Base-by-base conservation (phyloP, 352 stramenopile genomes). In the Phytophthora sansomeana region DNA sequence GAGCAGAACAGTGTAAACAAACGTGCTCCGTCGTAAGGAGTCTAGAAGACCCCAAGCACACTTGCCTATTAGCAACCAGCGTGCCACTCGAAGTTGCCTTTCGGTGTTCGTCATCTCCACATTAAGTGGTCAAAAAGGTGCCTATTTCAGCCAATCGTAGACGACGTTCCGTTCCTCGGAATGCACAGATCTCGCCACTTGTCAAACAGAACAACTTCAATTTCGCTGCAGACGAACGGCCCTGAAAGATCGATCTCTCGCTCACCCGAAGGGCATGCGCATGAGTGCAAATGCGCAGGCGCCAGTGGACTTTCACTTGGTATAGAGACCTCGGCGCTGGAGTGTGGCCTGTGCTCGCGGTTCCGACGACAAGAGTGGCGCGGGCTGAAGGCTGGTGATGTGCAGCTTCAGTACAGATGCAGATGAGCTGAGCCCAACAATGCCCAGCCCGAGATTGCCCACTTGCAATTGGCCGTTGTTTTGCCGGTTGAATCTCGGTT, bases 171-270 rank as follows among this genome's bases (percentile, higher is more conserved):
- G 39, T 66, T 59, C 48, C 28, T 36, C 8, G 6, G 55, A 48
- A 55, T 63, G 46, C 43, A 16, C 36, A n/a, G 43, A 62, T 62
- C 30, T 50, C 32, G 32, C 32, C 30, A 53, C 46, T 36, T 57
- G 60, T 68, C 44, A 63, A 68, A 68, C 52, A n/a, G 16, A 54
- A 19, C 24, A 67, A 55, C 59, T 67, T 67, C 49, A 61, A 67
- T 55, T n/a, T n/a, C n/a, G n/a, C n/a, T n/a, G n/a, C n/a, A n/a
- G n/a, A n/a, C n/a, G n/a, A n/a, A n/a, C n/a, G 52, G 16, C 52
- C 14, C 52, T 32, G 14, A 26, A 59, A 11, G 52, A 59, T 59
- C 38, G 36, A 13, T 33, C 4, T 2, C 32, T 55, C 19, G 21
- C 24, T 47, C 17, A 11, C 19, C 32, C 16, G 32, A 13, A 38